Evolutionary conservation across 108 stramenopile species (phyloP), one percentile per base, ranked within the genome.

Genomic region (Skeletonema grethae): DNA sequence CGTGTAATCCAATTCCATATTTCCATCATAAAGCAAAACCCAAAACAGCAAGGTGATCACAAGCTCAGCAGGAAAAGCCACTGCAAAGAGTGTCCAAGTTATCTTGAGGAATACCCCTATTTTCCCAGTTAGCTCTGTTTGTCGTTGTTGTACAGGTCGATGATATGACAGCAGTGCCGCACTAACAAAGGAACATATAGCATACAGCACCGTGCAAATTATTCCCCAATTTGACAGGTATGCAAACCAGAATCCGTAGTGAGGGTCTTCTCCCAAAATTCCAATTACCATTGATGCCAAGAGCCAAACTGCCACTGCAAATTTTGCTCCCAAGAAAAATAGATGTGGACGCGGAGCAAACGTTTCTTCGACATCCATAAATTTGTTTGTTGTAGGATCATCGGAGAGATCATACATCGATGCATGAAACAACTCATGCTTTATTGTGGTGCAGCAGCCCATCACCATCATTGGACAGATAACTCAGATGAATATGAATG

Each of bases 221-320:
- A 46, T 55, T 5, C 50, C 61, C 61, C 48, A 56, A 72, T 55
- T 6, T 15, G 70, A 55, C 30, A 70, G 45, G 46, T 70, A 70
- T 45, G 69, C 69, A 25, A 70, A 46, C 69, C 69, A 70, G 31
- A 70, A 70, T 16, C 25, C 30, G 5, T 24, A 15, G 46, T 45
- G 18, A 2, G 36, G 36, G 28, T 60, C 39, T 12, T 18, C 31
- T 12, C n/a, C 2, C 36, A 28, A 12, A 48, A 72, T 72, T 15
- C 62, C 63, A 20, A 46, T 2, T 1, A 15, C 59, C 69, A 70
- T 30, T 20, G 46, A 16, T 11, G 59, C 38, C 4, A 70, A 20
- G n/a, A 70, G 43, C 69, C 69, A 70, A 32, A 55, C 45, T 4
- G 41, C 8, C 12, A 70, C 3, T 16, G 57, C 59, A 4, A 70